Evolutionary conservation across 2,329 filamentous ascomycete species (phyloP), one percentile per base, ranked within the genome.

Genomic region (Nectriaceae sp.): DNA sequence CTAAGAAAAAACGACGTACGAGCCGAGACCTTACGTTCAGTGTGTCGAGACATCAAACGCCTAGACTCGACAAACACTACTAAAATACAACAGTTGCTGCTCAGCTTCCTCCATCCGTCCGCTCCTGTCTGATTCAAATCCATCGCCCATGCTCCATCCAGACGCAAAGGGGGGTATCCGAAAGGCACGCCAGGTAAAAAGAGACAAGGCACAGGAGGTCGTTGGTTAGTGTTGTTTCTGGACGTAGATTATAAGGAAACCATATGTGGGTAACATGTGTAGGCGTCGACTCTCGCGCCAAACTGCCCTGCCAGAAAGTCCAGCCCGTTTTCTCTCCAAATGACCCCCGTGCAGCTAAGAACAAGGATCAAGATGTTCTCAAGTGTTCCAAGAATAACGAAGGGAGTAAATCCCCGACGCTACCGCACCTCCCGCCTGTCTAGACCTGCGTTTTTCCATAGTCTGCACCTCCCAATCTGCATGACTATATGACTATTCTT

Each of bases 11-110:
- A 64, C 61, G 60, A 67, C 62, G 57, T 60, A 64, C 61, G 56
- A 63, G 55, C 60, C 58, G 60, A 56, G 59, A 63, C 60, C 53
- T 58, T 6, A 21, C 57, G 59, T 51, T 54, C 59, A 55, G 53
- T 53, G 53, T 59, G 58, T 50, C 57, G 63, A 66, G 63, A 67
- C 64, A 57, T 65, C 58, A 56, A 64, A 61, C 58, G 65, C 58
- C 55, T 53, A 53, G 60, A 62, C 65, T 64, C 63, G 61, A 57
- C 60, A 63, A 55, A 62, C 62, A 61, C 60, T 55, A 62, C 62
- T 70, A 70, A 69, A 70, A 70, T 72, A 71, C 67, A 71, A 66
- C 62, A 68, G 61, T 63, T 64, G 61, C 61, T 63, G 57, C 64
- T 68, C 59, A 55, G 56, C 53, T 49, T 53, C 50, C 55, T 53